Evolutionary conservation across 2,329 filamentous ascomycete genomes (phyloP).

Genomic region (Hypomyces perniciosus): DNA sequence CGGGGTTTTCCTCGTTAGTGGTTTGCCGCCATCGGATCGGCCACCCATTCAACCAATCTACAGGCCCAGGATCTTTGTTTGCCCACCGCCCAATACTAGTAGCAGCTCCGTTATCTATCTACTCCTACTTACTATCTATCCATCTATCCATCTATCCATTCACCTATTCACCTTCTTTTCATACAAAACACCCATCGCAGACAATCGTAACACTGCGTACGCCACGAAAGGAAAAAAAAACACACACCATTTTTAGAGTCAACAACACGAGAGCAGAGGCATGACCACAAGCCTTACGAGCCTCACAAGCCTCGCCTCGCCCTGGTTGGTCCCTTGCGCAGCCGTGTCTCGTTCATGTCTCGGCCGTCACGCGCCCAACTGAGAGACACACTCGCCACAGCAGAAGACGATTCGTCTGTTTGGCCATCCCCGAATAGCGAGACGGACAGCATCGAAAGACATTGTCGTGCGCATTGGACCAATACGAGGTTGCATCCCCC

Average conservation of each 20-base stretch:
- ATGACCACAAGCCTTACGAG: not conserved
- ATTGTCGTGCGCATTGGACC: not conserved
- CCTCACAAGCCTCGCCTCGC: not conserved
- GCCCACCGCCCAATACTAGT: no score
- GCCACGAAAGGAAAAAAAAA: not conserved
- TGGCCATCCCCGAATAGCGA: conserved; percentile 9
- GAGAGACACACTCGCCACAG: conserved; percentile 10
- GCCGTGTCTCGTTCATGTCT: conserved; percentile 15
- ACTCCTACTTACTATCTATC: not conserved
- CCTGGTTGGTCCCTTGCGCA: conserved; percentile 8
- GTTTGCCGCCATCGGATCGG: no score
- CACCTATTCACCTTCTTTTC: not conserved
- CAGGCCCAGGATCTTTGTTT: no score
- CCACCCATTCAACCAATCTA: no score
- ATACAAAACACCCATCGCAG: no score
- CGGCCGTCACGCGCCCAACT: conserved; percentile 16
- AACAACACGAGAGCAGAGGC: no score
- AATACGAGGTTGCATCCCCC: not conserved
- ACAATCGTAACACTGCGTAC: not conserved
- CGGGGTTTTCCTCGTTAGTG: no score
- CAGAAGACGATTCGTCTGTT: conserved; percentile 4
- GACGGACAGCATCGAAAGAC: not conserved
- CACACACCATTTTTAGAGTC: no score
- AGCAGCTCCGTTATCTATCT: no score
- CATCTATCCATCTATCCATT: conserved; percentile 2